These are phyloP conservation scores for Russula abietina DNA, from an alignment of 768 basidiomycete species.

Conservation along the genomic window DNA sequence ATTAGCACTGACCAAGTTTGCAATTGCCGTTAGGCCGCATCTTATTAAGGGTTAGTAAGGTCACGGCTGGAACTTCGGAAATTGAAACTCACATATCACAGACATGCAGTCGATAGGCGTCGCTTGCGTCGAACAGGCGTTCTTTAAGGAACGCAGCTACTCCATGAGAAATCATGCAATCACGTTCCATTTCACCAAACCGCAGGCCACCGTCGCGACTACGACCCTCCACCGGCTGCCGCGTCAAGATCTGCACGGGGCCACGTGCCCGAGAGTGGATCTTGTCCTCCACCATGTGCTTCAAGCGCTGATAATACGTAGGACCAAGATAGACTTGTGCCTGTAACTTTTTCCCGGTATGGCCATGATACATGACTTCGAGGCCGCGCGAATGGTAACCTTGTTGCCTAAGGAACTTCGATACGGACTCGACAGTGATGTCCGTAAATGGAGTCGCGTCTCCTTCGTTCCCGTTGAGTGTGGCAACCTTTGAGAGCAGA, in stretches of 20 bases:
- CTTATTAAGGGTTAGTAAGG: constrained; percentile 36
- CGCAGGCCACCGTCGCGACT: constrained; percentile 98
- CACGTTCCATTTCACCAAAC: constrained; percentile 99
- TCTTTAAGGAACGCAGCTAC: constrained; percentile 98
- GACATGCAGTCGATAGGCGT: constrained; percentile 90
- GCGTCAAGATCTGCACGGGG: constrained; percentile 93
- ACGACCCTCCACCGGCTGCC: constrained; percentile 98
- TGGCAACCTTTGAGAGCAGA: constrained; percentile 92
- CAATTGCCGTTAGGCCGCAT: constrained; percentile 95
- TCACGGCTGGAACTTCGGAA: background rate
- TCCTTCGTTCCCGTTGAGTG: constrained; percentile 92
- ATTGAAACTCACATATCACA: constrained; percentile 78
- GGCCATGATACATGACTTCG: constrained; percentile 98
- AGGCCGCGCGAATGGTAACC: constrained; percentile 97
- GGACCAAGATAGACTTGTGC: constrained; percentile 98
- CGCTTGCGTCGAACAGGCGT: constrained; percentile 88
- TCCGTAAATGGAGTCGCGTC: constrained; percentile 99
- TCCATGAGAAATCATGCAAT: constrained; percentile 99
- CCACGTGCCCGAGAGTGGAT: constrained; percentile 97
- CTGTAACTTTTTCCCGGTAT: constrained; percentile 95
- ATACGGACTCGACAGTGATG: constrained; percentile 96
- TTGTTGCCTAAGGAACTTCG: constrained; percentile 76
- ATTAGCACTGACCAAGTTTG: constrained; percentile 65
- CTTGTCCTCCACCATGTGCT: constrained; percentile 99
- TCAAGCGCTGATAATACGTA: constrained; percentile 97